Evolutionary conservation across 768 basidiomycete genomes (phyloP).

Genomic region (Psilocybe cyanescens): DNA sequence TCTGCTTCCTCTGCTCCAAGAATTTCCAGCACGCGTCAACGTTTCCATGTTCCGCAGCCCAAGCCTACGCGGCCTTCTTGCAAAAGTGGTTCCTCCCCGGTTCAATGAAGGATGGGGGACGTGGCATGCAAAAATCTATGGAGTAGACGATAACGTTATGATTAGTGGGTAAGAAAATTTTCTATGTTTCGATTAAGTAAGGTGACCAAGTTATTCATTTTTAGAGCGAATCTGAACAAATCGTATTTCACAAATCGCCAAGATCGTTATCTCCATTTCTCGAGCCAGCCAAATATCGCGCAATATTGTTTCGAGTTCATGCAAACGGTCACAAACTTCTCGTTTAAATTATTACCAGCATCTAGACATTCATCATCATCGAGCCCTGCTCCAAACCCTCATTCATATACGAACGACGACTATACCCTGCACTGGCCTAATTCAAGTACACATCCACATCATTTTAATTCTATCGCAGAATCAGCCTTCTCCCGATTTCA

Average conservation of each 20-base stretch:
- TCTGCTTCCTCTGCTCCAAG: slow-evolving; percentile 73
- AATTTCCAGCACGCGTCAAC: slow-evolving; percentile 73
- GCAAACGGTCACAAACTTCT: slow-evolving; percentile 67
- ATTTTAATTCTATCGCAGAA: slow-evolving; percentile 65
- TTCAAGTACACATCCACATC: slow-evolving; percentile 64
- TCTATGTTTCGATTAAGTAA: background rate
- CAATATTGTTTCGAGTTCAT: slow-evolving; percentile 87
- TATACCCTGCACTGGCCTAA: slow-evolving; percentile 74
- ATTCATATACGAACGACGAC: slow-evolving; percentile 39
- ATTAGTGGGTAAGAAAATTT: slow-evolving; percentile 76
- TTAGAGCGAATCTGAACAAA: slow-evolving; percentile 88
- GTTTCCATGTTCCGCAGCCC: slow-evolving; percentile 90
- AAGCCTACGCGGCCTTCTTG: slow-evolving; percentile 73
- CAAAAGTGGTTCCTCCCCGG: slow-evolving; percentile 81
- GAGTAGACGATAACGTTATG: slow-evolving; percentile 89
- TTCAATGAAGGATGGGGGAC: slow-evolving; percentile 99
- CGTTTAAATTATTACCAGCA: slow-evolving; percentile 56
- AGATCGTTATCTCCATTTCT: slow-evolving; percentile 89
- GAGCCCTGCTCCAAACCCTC: slow-evolving; percentile 16
- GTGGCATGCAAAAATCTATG: slow-evolving; percentile 98
- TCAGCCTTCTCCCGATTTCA: slow-evolving; percentile 66
- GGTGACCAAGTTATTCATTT: slow-evolving; percentile 1
- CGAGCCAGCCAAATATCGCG: slow-evolving; percentile 60
- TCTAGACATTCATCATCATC: slow-evolving; percentile 2
- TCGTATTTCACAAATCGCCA: slow-evolving; percentile 96